Conservation (phyloP, 139 green algal genomes). For the Micromonas pusilla region DNA sequence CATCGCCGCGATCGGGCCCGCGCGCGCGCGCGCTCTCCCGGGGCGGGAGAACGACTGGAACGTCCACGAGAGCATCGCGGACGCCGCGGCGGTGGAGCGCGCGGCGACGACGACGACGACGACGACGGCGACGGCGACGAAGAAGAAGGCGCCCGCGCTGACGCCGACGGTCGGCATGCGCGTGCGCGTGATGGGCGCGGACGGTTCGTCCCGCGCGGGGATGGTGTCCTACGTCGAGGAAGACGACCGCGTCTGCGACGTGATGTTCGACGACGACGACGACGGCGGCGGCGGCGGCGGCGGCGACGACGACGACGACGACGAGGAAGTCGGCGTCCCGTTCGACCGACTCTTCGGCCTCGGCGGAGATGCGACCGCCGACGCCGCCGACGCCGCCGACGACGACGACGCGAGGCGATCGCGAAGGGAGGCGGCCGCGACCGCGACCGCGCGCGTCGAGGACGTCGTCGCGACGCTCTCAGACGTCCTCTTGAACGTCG, state of each 20-base stretch:
- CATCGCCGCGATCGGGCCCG: too few relatives aligned
- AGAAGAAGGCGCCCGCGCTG: too few relatives aligned
- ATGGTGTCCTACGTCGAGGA: background rate
- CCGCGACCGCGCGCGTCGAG: too few relatives aligned
- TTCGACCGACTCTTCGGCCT: background rate
- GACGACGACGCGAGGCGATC: background rate
- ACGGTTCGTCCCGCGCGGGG: background rate
- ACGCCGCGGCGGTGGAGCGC: too few relatives aligned
- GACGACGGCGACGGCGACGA: too few relatives aligned
- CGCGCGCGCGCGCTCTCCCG: background rate
- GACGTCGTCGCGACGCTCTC: background rate
- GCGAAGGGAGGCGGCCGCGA: background rate
- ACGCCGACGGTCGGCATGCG: background rate
- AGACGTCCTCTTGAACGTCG: background rate
- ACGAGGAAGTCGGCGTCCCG: background rate
- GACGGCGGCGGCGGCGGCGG: background rate
- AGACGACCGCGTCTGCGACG: background rate
- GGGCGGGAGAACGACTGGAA: background rate
- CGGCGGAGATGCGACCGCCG: background rate
- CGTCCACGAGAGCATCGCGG: background rate
- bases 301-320: background rate
- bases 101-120: too few relatives aligned
- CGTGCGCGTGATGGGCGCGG: background rate
- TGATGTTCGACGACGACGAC: background rate
- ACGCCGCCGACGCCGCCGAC: background rate